Conservation (phyloP, 805 yeast genomes). For the Debaryomyces maramus region DNA sequence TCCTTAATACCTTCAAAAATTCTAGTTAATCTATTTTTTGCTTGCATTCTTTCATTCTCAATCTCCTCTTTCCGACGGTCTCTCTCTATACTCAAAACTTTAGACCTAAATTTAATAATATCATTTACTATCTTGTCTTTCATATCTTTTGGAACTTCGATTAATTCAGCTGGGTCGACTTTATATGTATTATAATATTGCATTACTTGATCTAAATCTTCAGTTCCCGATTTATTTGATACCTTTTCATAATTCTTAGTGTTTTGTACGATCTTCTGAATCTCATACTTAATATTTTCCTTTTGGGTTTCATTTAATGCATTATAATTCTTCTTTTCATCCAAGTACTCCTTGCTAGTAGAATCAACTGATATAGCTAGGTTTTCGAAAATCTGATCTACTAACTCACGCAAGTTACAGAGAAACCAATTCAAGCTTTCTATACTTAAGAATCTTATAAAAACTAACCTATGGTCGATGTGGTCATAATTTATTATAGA, state of each 20-base stretch:
- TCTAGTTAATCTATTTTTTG: slow-evolving; percentile 48
- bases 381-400: slow-evolving; percentile 3
- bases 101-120: slow-evolving; percentile 56
- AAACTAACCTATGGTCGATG: slow-evolving; percentile 31
- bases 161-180: slow-evolving; percentile 56
- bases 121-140: slow-evolving; percentile 52
- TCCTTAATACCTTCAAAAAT: slow-evolving; percentile 42
- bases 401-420: slow-evolving; percentile 2
- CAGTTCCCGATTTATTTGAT: slow-evolving; percentile 26
- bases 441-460: slow-evolving; percentile 25
- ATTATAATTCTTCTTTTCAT: slow-evolving; percentile 1
- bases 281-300: slow-evolving; percentile 7
- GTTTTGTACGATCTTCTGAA: slow-evolving; percentile 15
- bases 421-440: slow-evolving; percentile 10
- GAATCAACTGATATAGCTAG: slow-evolving; percentile 7
- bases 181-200: slow-evolving; percentile 43
- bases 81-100: slow-evolving; percentile 52
- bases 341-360: slow-evolving; percentile 1
- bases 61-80: slow-evolving; percentile 50
- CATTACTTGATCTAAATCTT: slow-evolving; percentile 36
- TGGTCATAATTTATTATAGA: slow-evolving; percentile 31
- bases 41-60: slow-evolving; percentile 47
- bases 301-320: slow-evolving; percentile 3
- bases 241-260: slow-evolving; percentile 20
- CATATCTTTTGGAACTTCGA: slow-evolving; percentile 56